Evolutionary conservation across 2,329 filamentous ascomycete species (phyloP), one percentile per base, ranked within the genome.

Genomic region (Tolypocladium inflatum): DNA sequence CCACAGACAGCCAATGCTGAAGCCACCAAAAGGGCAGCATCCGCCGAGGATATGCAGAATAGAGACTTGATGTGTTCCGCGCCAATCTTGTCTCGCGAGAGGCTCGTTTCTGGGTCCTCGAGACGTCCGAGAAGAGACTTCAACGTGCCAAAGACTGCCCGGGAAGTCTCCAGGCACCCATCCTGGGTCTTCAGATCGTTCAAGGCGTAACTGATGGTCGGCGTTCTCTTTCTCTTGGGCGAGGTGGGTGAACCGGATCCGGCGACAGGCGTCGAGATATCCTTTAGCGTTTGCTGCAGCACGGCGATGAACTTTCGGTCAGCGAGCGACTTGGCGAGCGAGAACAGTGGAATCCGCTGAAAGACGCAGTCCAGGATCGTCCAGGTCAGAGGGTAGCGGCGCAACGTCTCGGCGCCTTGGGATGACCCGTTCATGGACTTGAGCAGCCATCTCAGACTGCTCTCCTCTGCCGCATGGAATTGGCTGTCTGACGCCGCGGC

Each of bases 281-380:
- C 87, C 54, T 82, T 78, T 54, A 91, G 72, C 0, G 86, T 83
- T 64, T 84, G 81, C 64, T 86, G 83, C 48, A 95, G 69, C 11
- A 90, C 81, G 1, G 74, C 72, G 39, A 89, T 73, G 56, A 95
- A 90, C 52, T 83, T 80, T 58, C 86, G 79, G 59, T 91, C 86
- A 26, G 83, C 85, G 8, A 96, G 78, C 4, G 88, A 84, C 59
- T 85, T 85, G 10, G 89, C 88, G 30, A 90, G 77, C 13, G 84
- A 86, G 52, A 88, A 85, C 0, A 85, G 75, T 0, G 89, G 86
- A 21, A 93, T 82, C n/a, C 84, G 75, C 55, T 78, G 75, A 57
- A 90, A 79, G 54, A 88, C 76, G 59, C 79, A 80, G 51, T 77
- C 76, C 30, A 91, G 69, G 41, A 91, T 78, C 37, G 74, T 77